phyloP scores from a whole-genome alignment of 306 rosid species.

The Citrullus mucosospermus region DNA sequence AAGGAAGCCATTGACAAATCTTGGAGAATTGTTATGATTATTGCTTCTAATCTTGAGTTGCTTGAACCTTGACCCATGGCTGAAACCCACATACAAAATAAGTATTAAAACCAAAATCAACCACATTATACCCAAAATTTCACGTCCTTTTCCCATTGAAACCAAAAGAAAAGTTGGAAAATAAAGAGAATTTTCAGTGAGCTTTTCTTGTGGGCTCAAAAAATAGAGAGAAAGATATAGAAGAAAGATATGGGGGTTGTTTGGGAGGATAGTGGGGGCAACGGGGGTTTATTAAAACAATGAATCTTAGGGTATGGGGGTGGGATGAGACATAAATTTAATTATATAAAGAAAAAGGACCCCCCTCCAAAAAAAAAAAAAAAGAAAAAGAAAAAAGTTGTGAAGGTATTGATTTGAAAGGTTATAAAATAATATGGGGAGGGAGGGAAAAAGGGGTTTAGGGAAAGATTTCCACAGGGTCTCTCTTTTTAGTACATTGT shows the following conservation, averaged over 20 bases:
- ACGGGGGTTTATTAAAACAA: not conserved
- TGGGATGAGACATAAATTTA: not conserved
- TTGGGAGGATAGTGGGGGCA: not conserved
- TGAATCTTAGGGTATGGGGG: not conserved
- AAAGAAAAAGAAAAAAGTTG: not conserved
- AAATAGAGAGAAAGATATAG: not conserved
- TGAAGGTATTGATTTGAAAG: not conserved
- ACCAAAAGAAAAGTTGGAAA: not conserved
- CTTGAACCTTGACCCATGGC: slow-evolving; percentile 1
- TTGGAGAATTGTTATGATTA: not conserved
- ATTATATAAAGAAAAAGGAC: not conserved
- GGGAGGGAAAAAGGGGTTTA: not conserved
- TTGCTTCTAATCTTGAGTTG: slow-evolving; percentile 14
- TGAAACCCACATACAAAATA: not conserved
- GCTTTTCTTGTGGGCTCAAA: not conserved
- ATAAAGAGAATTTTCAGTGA: not conserved
- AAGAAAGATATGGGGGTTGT: not conserved
- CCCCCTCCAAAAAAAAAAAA: too few relatives aligned
- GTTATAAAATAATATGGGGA: not conserved
- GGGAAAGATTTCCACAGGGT: not conserved
- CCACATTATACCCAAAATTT: not conserved
- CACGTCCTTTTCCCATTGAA: not conserved
- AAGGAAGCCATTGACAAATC: slow-evolving; percentile 31
- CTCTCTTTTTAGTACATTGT: not conserved
- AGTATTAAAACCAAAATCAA: not conserved